phyloP scores from a whole-genome alignment of 257 asterid genomes.

The Fraxinus americana region DNA sequence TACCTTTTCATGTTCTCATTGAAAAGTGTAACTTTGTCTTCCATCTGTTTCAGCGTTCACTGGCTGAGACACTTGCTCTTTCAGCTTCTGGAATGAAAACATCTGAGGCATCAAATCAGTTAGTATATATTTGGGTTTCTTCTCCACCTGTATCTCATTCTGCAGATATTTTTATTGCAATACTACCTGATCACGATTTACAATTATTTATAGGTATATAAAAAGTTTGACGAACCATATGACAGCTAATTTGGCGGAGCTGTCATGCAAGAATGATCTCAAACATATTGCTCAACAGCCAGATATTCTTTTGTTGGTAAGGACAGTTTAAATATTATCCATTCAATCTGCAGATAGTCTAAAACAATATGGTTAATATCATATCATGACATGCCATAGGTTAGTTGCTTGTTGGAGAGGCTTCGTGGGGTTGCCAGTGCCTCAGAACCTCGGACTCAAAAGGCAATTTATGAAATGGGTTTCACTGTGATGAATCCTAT shows the following conservation, averaged over 20 bases:
- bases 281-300: slow-evolving; percentile 83
- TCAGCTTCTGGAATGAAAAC: slow-evolving; percentile 76
- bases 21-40: slow-evolving; percentile 11
- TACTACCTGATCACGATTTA: slow-evolving; percentile 21
- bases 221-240: slow-evolving; percentile 69
- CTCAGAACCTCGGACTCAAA: slow-evolving; percentile 87
- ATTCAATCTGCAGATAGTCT: slow-evolving; percentile 19
- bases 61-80: slow-evolving; percentile 81
- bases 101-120: slow-evolving; percentile 67
- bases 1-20: slow-evolving; percentile 3
- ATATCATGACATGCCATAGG: slow-evolving; percentile 49
- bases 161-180: slow-evolving; percentile 29
- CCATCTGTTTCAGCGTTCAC: slow-evolving; percentile 71
- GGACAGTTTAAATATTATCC: slow-evolving; percentile 18
- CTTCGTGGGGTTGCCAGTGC: slow-evolving; percentile 98
- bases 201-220: slow-evolving; percentile 56
- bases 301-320: slow-evolving; percentile 77
- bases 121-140: slow-evolving; percentile 37
- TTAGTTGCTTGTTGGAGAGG: slow-evolving; percentile 88
- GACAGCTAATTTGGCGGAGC: slow-evolving; percentile 68
- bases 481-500: slow-evolving; percentile 71
- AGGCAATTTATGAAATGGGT: slow-evolving; percentile 87
- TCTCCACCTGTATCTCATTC: not conserved
- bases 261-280: slow-evolving; percentile 71
- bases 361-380: slow-evolving; percentile 17